Evolutionary conservation across 2,329 filamentous ascomycete species (phyloP).

Genomic region (Fusarium haematococcum): DNA sequence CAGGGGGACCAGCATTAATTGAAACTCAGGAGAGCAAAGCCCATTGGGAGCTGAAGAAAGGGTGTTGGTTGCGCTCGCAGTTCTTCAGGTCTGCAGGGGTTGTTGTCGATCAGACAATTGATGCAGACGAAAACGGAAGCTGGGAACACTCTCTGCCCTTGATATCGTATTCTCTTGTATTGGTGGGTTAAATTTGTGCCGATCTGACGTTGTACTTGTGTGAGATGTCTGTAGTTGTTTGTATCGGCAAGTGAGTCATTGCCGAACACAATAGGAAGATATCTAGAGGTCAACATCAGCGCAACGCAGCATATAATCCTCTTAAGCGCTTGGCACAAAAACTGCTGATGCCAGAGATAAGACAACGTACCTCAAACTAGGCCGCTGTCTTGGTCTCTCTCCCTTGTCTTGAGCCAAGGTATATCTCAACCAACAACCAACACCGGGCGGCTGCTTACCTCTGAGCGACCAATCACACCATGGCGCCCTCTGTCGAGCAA

Average conservation of each 20-base stretch:
- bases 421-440: slow-evolving; percentile 20
- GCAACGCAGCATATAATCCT: background rate
- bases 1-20: background rate
- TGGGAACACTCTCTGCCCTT: background rate
- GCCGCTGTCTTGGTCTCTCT: slow-evolving; percentile 1
- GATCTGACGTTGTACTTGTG: background rate
- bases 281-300: background rate
- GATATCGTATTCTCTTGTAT: background rate
- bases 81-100: slow-evolving; percentile 2
- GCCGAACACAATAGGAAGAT: background rate
- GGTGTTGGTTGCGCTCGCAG: slow-evolving; percentile 39
- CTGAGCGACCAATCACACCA: slow-evolving; percentile 11
- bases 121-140: background rate
- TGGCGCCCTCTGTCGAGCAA: slow-evolving; percentile 39
- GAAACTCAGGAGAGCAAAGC: slow-evolving; percentile 1
- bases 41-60: slow-evolving; percentile 54
- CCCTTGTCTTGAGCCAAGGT: background rate
- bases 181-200: background rate
- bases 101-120: background rate
- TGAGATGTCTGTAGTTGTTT: background rate
- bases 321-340: slow-evolving; percentile 12
- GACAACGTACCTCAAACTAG: background rate
- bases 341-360: background rate
- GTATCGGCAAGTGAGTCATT: slow-evolving; percentile 10
- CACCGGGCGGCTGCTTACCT: background rate